phyloP scores from a whole-genome alignment of 768 basidiomycete species.

The Trametes elegans region DNA sequence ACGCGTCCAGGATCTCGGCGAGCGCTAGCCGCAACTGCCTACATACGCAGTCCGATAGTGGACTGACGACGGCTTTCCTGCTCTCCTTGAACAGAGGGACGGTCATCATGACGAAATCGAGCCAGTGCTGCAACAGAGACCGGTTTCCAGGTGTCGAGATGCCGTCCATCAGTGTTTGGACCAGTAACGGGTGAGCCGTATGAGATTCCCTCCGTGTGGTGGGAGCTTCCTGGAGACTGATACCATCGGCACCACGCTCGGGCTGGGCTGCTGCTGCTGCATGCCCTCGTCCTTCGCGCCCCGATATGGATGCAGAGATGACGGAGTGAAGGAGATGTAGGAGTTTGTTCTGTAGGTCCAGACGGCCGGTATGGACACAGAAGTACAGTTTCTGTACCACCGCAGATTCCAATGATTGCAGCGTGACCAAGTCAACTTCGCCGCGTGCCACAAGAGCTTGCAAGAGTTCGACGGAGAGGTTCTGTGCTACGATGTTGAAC shows the following conservation, averaged over 20 bases:
- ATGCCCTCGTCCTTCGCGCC: constrained; percentile 29
- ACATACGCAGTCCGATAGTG: constrained; percentile 79
- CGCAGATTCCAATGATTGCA: constrained; percentile 66
- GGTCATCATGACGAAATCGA: constrained; percentile 93
- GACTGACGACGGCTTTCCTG: constrained; percentile 61
- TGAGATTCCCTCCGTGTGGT: constrained; percentile 35
- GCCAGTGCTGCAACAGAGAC: constrained; percentile 89
- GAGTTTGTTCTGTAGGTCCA: constrained; percentile 91
- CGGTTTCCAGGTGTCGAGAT: constrained; percentile 68
- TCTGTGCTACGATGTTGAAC: constrained; percentile 66
- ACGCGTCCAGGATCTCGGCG: constrained; percentile 50
- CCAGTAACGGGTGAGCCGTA: constrained; percentile 66
- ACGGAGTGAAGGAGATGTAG: constrained; percentile 88
- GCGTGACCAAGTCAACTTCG: constrained; percentile 59
- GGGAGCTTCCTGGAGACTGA: constrained; percentile 13
- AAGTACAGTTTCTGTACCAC: constrained; percentile 76
- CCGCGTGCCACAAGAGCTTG: constrained; percentile 82
- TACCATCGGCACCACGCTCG: constrained; percentile 10
- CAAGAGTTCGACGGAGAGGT: constrained; percentile 74
- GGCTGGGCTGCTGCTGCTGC: not conserved
- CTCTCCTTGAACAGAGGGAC: constrained; percentile 80
- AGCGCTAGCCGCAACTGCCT: constrained; percentile 61
- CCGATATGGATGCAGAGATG: constrained; percentile 59
- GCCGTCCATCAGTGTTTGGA: constrained; percentile 80
- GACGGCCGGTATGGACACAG: constrained; percentile 62